phyloP scores from a whole-genome alignment of 805 yeast species.

The Teunomyces aglyptinius region DNA sequence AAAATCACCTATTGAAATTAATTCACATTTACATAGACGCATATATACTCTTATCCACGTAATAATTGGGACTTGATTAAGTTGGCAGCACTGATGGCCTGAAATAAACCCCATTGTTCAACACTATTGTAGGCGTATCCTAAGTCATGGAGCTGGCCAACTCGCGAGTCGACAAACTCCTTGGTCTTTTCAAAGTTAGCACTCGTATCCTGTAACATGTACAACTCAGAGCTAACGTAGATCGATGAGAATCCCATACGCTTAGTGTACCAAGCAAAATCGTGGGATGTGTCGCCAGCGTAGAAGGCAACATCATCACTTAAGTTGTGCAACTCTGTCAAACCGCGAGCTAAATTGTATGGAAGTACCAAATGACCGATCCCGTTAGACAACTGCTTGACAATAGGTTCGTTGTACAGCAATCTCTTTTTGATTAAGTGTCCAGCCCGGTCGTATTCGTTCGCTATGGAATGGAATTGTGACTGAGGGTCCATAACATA shows the following conservation, averaged over 20 bases:
- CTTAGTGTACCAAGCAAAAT: conserved; percentile 91
- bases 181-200: conserved; percentile 53
- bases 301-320: conserved; percentile 81
- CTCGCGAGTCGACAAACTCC: conserved; percentile 59
- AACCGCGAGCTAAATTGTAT: conserved; percentile 51
- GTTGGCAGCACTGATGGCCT: conserved; percentile 61
- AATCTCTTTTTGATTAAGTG: conserved; percentile 50
- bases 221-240: conserved; percentile 74
- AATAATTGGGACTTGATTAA: conserved; percentile 67
- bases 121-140: conserved; percentile 62
- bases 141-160: conserved; percentile 49
- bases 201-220: conserved; percentile 74
- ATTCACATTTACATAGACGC: background rate
- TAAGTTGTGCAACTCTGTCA: conserved; percentile 68
- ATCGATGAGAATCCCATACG: conserved; percentile 67
- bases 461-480: conserved; percentile 23
- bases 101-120: conserved; percentile 78
- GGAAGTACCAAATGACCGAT: conserved; percentile 67
- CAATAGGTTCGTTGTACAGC: conserved; percentile 47
- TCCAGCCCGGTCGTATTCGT: conserved; percentile 44
- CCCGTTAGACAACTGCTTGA: conserved; percentile 45
- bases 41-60: conserved; percentile 44
- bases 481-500: conserved; percentile 25
- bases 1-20: background rate
- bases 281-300: conserved; percentile 77